Evolutionary conservation across 148 eudicot species (phyloP), one percentile per base, ranked within the genome.

Genomic region (Persicaria tinctoria): DNA sequence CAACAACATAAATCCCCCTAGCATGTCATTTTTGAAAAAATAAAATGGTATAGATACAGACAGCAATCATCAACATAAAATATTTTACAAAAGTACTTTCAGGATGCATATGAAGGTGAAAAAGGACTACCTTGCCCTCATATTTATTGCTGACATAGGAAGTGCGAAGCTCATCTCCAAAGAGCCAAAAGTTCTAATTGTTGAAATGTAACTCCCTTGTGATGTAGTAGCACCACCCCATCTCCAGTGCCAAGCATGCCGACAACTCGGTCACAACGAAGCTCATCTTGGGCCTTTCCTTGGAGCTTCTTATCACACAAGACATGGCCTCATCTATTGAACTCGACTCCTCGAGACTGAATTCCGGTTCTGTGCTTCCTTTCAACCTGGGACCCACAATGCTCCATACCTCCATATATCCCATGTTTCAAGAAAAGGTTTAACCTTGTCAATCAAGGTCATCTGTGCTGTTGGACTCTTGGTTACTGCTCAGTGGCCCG

Each of bases 221-320:
- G 41, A 60, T 20, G 2, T 32, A 1, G 41, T 32, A 1, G 38
- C 53, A 51, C 27, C 69, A 20, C 44, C 44, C 64, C 73, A 55
- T 49, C 78, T 77, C 77, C 79, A 80, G 78, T n/a, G 59, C 76
- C 32, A 80, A 72, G 60, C 81, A 80, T 5, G 75, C 81, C 69
- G 77, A 77, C 11, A 80, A 76, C 69, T 77, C 79, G 10, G 75
- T 69, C 20, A 80, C 83, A 13, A 80, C 64, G 46, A 38, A 72
- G 73, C 79, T 70, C 86, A 84, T 84, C 16, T 77, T 64, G 48
- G 82, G 82, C 74, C 86, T 80, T 11, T 76, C 78, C 17, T 20
- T 11, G 3, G 69, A 50, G n/a, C 64, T 73, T 47, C 72, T 17
- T 12, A 16, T 54, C 51, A 84, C 77, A 56, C 86, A 84, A 64